These are phyloP conservation scores for Lipomyces sp. DNA, from an alignment of 805 yeast species.

Conservation along the genomic window DNA sequence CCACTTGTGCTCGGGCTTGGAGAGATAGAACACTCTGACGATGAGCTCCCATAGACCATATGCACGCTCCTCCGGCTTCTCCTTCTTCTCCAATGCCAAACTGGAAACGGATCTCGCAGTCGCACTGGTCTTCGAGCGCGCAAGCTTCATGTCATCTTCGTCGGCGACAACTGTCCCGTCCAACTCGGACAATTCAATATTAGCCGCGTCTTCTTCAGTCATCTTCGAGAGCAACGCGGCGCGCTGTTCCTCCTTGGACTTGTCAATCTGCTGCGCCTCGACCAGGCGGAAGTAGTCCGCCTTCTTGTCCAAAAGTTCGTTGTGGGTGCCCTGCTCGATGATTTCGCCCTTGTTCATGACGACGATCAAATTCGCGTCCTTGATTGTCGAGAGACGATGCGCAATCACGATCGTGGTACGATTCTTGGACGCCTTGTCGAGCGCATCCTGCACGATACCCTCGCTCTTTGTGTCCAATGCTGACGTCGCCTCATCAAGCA, in stretches of 20 bases:
- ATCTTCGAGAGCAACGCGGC: conserved; percentile 43
- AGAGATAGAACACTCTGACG: conserved; percentile 13
- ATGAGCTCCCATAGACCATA: conserved; percentile 15
- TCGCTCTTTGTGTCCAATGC: conserved; percentile 62
- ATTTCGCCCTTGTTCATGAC: conserved; percentile 52
- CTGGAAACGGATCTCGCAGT: conserved; percentile 20
- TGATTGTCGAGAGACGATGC: conserved; percentile 82
- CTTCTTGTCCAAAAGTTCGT: conserved; percentile 35
- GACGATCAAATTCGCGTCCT: conserved; percentile 55
- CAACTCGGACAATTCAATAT: conserved; percentile 3
- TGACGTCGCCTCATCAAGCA: conserved; percentile 65
- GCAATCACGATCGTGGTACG: conserved; percentile 77
- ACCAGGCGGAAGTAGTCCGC: conserved; percentile 39
- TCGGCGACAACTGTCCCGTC: not conserved
- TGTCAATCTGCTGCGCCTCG: conserved; percentile 37
- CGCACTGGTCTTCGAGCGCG: conserved; percentile 32
- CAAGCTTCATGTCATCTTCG: conserved; percentile 6
- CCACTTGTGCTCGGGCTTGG: conserved; percentile 21
- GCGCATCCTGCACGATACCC: conserved; percentile 55
- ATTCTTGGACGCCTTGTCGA: conserved; percentile 36
- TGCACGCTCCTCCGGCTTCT: conserved; percentile 2
- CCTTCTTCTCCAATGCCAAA: conserved; percentile 5
- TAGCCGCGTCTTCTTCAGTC: conserved; percentile 32
- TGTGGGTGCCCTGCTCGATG: conserved; percentile 46
- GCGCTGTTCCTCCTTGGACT: conserved; percentile 37